phyloP scores from a whole-genome alignment of 2,329 filamentous ascomycete genomes.

The Coleophoma cylindrospora region DNA sequence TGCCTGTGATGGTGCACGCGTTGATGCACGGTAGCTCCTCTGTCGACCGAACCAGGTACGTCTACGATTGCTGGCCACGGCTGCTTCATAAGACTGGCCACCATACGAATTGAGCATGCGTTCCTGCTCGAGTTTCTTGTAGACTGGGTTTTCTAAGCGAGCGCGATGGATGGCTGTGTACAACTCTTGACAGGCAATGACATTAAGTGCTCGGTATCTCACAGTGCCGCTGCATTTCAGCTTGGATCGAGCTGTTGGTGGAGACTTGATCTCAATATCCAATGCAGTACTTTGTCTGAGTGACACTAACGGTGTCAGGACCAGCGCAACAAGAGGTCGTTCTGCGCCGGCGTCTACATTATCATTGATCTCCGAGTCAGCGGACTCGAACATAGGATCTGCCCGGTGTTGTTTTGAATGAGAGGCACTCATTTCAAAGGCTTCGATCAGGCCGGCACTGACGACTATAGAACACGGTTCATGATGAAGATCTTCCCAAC shows the following conservation, averaged over 20 bases:
- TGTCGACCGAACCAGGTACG: constrained; percentile 55
- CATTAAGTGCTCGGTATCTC: constrained; percentile 74
- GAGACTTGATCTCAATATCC: constrained; percentile 90
- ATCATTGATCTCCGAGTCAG: constrained; percentile 2
- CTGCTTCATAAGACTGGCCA: constrained; percentile 36
- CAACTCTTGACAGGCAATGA: constrained; percentile 73
- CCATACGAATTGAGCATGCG: constrained; percentile 69
- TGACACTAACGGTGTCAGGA: constrained; percentile 86
- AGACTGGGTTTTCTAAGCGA: constrained; percentile 88
- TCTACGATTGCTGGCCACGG: constrained; percentile 35
- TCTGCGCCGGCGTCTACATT: constrained; percentile 27
- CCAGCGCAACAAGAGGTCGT: constrained; percentile 60
- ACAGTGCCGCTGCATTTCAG: constrained; percentile 63
- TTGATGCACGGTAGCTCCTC: constrained; percentile 60
- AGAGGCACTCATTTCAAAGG: constrained; percentile 38
- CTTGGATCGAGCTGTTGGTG: constrained; percentile 67
- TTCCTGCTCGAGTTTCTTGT: constrained; percentile 63
- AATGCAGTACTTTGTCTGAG: constrained; percentile 86
- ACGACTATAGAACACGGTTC: constrained; percentile 51
- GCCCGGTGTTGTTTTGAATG: constrained; percentile 31
- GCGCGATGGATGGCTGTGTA: constrained; percentile 85
- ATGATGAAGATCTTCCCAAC: constrained; percentile 53
- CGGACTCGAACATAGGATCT: constrained; percentile 19
- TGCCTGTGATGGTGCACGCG: constrained; percentile 46
- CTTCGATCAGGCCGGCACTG: constrained; percentile 54